Base-by-base conservation (phyloP, 352 stramenopile genomes). In the Globisporangium paddicum region DNA sequence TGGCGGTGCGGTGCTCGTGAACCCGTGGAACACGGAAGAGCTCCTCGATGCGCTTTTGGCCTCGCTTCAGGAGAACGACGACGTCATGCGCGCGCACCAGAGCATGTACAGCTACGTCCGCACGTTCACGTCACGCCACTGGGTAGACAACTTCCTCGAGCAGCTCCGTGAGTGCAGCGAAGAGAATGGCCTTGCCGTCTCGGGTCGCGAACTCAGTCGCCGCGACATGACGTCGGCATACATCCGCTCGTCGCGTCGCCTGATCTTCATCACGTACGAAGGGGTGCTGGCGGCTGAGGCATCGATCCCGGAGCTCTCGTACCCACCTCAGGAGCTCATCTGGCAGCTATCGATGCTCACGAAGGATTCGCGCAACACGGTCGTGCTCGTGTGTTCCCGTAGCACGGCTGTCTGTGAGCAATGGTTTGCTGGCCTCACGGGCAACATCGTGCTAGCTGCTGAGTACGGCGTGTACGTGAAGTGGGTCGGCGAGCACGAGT, bases 261-360 rank as follows among this genome's bases (percentile, higher is more conserved):
- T 93, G 47, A 76, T 93, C 25, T 93, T 97, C 32, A 87, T 94
- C 62, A 94, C 95, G 52, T 97, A 97, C 52, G 89, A 97, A 72
- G 86, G 89, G 32, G 90, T 94, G 4, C 64, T 97, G 25, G 81
- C 84, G 9, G 73, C 79, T 1, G 83, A 96, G 62, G 74, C 81
- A 4, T 95, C 82, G 14, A 90, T 96, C 23, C 89, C 87, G 32
- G 84, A 96, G 64, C 73, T 96, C 8, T 86, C 89, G 30, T 93
- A 90, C 23, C 87, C 87, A 1, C 81, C 84, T 0, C 87, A 90
- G 66, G 80, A 92, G 47, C 64, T 94, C 5, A 87, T 90, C 11
- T 92, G 81, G 80, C 82, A 93, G 52, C 64, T 95, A n/a, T 84
- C 75, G 6, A 92, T 91, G 76, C 63, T 95, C 16, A 89, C 82